Conservation (phyloP, 139 green algal species). For the Axilococcus clingmanii region DNA sequence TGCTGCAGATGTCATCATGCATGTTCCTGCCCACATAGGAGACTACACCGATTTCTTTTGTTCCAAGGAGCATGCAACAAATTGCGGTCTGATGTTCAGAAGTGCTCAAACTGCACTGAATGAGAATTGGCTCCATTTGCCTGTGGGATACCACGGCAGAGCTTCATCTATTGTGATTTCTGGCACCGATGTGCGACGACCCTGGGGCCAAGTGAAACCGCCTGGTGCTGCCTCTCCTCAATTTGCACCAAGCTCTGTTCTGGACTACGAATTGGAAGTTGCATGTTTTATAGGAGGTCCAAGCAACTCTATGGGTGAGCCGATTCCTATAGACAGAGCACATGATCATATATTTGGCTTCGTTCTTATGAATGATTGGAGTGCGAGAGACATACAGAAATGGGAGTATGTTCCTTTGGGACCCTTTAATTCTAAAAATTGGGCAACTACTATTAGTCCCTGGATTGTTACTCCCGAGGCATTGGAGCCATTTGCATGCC, state of each 20-base stretch:
- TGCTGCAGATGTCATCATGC: conserved; percentile 56
- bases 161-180: conserved; percentile 81
- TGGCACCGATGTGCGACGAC: conserved; percentile 54
- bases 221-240: conserved; percentile 1
- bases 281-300: conserved; percentile 59
- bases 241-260: conserved; percentile 30
- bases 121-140: conserved; percentile 86
- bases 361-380: conserved; percentile 95
- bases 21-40: conserved; percentile 64
- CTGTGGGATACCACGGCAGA: conserved; percentile 86
- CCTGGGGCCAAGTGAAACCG: conserved; percentile 23
- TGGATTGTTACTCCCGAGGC: conserved; percentile 90
- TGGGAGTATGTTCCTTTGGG: conserved; percentile 91
- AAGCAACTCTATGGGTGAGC: conserved; percentile 63
- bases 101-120: conserved; percentile 53
- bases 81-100: conserved; percentile 76
- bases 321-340: conserved; percentile 48
- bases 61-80: conserved; percentile 77
- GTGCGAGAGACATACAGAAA: conserved; percentile 83
- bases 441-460: conserved; percentile 72
- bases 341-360: conserved; percentile 79
- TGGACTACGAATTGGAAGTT: conserved; percentile 95
- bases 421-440: conserved; percentile 92
- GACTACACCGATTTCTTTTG: conserved; percentile 98
- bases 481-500: conserved; percentile 64